A percentile compares a stretch with the other conserved stretches of the same genome.
These are phyloP conservation scores for Microcyclospora tardicrescens DNA, from an alignment of 2,329 filamentous ascomycete genomes.

Conservation along the genomic window DNA sequence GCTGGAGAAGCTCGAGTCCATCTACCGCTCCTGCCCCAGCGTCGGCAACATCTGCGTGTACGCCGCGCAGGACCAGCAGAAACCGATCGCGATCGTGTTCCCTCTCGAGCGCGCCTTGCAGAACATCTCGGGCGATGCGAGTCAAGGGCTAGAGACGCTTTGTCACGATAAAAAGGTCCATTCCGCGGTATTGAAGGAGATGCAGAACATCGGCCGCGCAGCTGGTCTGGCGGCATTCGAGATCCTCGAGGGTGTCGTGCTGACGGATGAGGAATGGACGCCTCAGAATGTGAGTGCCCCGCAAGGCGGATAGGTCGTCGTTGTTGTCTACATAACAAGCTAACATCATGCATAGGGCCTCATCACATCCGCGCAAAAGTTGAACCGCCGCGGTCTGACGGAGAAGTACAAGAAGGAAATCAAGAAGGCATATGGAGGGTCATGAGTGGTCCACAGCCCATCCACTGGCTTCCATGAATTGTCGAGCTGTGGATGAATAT, in stretches of 20 bases:
- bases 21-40: constrained; percentile 63
- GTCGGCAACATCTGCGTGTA: constrained; percentile 77
- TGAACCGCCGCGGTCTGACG: constrained; percentile 33
- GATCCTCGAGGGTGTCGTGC: constrained; percentile 57
- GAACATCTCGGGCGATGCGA: constrained; percentile 38
- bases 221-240: constrained; percentile 56
- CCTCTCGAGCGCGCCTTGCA: constrained; percentile 40
- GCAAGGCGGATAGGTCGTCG: too few species aligned
- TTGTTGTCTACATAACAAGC: constrained; percentile 1
- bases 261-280: constrained; percentile 75
- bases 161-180: constrained; percentile 53
- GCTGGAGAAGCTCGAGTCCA: constrained; percentile 77
- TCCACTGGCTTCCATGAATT: too few species aligned
- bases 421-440: constrained; percentile 26
- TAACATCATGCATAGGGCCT: constrained; percentile 24
- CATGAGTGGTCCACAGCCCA: too few species aligned
- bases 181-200: constrained; percentile 49
- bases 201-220: constrained; percentile 49
- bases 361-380: constrained; percentile 34
- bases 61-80: constrained; percentile 56
- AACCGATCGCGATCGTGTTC: constrained; percentile 67
- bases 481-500: too few species aligned
- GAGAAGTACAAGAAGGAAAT: constrained; percentile 35
- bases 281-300: constrained; percentile 57
- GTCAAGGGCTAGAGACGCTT: constrained; percentile 44